phyloP scores from a whole-genome alignment of 805 yeast species.

The Brettanomyces bruxellensis region DNA sequence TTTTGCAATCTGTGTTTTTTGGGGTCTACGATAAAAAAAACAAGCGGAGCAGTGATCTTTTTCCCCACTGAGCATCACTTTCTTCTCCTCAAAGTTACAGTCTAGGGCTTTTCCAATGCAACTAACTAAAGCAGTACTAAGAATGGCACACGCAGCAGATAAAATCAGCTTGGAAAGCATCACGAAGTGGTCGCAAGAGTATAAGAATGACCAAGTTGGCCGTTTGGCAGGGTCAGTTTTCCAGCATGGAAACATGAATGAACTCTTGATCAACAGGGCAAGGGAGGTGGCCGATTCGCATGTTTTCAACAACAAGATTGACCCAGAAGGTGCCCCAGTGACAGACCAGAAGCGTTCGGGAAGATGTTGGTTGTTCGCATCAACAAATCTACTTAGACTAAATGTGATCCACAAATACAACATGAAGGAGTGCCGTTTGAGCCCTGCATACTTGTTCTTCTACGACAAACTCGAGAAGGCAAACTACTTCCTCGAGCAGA shows the following conservation, averaged over 20 bases:
- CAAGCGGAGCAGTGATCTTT: neutral
- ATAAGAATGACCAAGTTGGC: constrained; percentile 18
- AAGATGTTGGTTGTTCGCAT: constrained; percentile 85
- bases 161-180: constrained; percentile 8
- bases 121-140: neutral
- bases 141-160: constrained; percentile 1
- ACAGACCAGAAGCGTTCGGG: constrained; percentile 73
- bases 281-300: constrained; percentile 24
- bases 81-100: neutral
- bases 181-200: constrained; percentile 21
- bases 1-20: no score
- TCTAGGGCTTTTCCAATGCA: neutral
- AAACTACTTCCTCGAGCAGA: constrained; percentile 70
- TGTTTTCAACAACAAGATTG: constrained; percentile 34
- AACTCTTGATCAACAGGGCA: constrained; percentile 29
- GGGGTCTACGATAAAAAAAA: no score
- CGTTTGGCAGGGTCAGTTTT: constrained; percentile 24
- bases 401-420: constrained; percentile 53
- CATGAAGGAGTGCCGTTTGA: constrained; percentile 60
- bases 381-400: constrained; percentile 63
- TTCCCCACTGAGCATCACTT: neutral
- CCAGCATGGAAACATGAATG: constrained; percentile 29
- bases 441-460: constrained; percentile 74
- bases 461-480: constrained; percentile 83
- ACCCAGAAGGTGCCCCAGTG: constrained; percentile 50